Evolutionary conservation across 176 grass and related monocot genomes (phyloP).

Genomic region (Stipa capillata): DNA sequence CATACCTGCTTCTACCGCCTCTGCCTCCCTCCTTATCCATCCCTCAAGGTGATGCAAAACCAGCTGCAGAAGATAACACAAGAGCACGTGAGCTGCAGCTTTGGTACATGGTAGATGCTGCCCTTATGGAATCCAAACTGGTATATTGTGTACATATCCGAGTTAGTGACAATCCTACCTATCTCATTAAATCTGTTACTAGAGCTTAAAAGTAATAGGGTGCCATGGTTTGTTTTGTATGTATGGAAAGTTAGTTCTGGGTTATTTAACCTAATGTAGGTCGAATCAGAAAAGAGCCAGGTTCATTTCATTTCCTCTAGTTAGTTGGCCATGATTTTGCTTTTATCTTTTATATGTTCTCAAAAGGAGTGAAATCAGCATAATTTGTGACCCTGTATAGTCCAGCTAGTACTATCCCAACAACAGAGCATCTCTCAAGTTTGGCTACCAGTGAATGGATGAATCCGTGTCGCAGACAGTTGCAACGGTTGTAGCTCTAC

Average conservation of each 20-base stretch:
- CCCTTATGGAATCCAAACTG: not conserved
- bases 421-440: not conserved
- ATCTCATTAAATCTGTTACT: conserved; percentile 16
- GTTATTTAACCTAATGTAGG: conserved; percentile 27
- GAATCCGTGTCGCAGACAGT: not conserved
- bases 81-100: conserved; percentile 90
- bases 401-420: not conserved
- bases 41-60: conserved; percentile 36
- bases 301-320: not conserved
- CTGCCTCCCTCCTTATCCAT: conserved; percentile 70
- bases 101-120: conserved; percentile 62
- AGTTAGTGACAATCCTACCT: conserved; percentile 17
- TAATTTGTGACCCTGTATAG: not conserved
- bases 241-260: not conserved
- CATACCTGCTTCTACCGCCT: conserved; percentile 98
- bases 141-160: conserved; percentile 47
- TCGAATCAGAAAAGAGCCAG: conserved; percentile 24
- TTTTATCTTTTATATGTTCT: not conserved
- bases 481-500: not conserved
- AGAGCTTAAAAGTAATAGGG: conserved; percentile 30
- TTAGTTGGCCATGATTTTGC: not conserved
- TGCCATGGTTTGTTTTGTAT: conserved; percentile 18
- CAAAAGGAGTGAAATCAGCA: not conserved
- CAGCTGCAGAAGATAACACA: conserved; percentile 73
- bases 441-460: not conserved